A percentile compares a stretch with the other conserved stretches of the same genome.
Evolutionary conservation across 2,329 filamentous ascomycete species (phyloP).

Genomic region (Cadophora malorum): DNA sequence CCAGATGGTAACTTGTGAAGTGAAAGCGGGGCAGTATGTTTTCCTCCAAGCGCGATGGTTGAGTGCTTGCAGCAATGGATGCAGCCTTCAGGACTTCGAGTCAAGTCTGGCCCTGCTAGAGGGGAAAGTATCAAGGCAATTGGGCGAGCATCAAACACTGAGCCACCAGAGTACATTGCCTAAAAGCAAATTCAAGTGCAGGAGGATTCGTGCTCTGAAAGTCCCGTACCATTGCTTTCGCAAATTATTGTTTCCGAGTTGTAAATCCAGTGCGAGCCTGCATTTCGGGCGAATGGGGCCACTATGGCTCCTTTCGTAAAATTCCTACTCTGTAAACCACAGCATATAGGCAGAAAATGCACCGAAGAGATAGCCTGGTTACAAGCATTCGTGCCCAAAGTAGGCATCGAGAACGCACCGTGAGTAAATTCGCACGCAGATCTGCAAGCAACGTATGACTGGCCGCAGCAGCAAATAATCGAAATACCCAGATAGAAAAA

Average conservation of each 20-base stretch:
- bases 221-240: background rate
- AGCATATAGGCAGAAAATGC: slow-evolving; percentile 7
- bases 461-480: slow-evolving; percentile 15
- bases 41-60: background rate
- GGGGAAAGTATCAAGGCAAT: background rate
- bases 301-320: background rate
- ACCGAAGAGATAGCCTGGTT: background rate
- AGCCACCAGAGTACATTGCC: background rate
- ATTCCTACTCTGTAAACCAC: background rate
- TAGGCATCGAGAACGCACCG: slow-evolving; percentile 1
- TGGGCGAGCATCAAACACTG: slow-evolving; percentile 5
- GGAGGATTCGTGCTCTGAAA: background rate
- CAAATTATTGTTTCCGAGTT: background rate
- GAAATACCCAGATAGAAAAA: slow-evolving; percentile 1
- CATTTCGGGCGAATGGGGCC: slow-evolving; percentile 1
- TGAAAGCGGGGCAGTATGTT: slow-evolving; percentile 3
- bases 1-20: background rate
- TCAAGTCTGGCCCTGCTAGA: background rate
- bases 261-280: slow-evolving; percentile 4
- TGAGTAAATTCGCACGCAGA: slow-evolving; percentile 9
- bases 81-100: background rate
- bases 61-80: background rate
- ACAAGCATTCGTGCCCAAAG: background rate
- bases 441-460: slow-evolving; percentile 18
- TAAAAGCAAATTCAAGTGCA: background rate